These are phyloP conservation scores for Knufia fluminis DNA, from an alignment of 2,329 filamentous ascomycete species.

Conservation along the genomic window DNA sequence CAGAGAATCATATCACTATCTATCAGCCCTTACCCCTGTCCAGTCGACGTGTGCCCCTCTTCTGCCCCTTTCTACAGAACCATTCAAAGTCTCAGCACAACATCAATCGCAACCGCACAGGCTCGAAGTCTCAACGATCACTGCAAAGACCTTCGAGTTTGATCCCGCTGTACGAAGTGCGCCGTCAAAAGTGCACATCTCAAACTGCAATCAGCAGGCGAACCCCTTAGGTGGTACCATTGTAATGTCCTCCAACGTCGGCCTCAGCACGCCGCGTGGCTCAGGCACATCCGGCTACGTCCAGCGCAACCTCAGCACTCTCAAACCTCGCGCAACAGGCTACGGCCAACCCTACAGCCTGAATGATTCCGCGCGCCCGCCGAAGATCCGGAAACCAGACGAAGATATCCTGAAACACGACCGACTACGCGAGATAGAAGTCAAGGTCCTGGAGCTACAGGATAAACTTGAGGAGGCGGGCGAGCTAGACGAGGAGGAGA, in stretches of 20 bases:
- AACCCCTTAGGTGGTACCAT: too few species aligned
- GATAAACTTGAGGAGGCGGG: constrained; percentile 84
- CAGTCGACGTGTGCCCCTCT: too few species aligned
- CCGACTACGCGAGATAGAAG: constrained; percentile 79
- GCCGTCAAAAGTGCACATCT: too few species aligned
- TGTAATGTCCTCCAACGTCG: constrained; percentile 90
- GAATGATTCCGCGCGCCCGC: constrained; percentile 24
- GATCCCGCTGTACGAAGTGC: neutral
- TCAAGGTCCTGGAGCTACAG: constrained; percentile 82
- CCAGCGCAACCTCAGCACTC: constrained; percentile 84
- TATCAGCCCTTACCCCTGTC: too few species aligned
- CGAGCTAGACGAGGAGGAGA: constrained; percentile 68
- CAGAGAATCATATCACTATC: too few species aligned
- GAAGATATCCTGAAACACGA: constrained; percentile 91
- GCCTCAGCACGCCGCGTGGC: constrained; percentile 84
- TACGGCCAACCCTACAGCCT: constrained; percentile 59
- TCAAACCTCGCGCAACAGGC: constrained; percentile 65
- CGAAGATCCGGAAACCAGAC: constrained; percentile 70
- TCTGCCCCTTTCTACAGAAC: too few species aligned
- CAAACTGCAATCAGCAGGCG: too few species aligned
- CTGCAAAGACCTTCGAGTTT: neutral
- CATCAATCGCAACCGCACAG: too few species aligned
- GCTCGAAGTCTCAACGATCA: neutral
- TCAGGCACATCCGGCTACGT: constrained; percentile 97
- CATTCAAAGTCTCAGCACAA: too few species aligned